Conservation (phyloP, 345 rosid species). For the Rubroshorea leprosula region DNA sequence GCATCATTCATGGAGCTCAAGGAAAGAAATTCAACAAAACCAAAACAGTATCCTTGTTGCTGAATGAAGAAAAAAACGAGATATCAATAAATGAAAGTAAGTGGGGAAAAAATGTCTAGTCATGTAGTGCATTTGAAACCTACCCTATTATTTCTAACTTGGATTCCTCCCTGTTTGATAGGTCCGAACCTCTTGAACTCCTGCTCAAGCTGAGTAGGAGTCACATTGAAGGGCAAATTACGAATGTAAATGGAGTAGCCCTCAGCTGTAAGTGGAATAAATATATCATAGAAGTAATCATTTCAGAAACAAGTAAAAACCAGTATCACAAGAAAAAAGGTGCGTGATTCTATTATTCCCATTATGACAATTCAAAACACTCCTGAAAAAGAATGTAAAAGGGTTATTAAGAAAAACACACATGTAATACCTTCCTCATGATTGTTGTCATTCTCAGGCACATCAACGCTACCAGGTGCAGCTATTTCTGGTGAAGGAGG, state of each 20-base stretch:
- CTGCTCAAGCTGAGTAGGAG: slow-evolving; percentile 47
- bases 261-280: slow-evolving; percentile 35
- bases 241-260: slow-evolving; percentile 63
- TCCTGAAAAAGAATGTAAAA: background rate
- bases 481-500: slow-evolving; percentile 21
- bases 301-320: background rate
- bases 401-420: background rate
- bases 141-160: slow-evolving; percentile 73
- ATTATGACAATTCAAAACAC: background rate
- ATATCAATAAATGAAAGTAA: background rate
- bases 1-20: slow-evolving; percentile 47
- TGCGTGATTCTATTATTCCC: too few relatives aligned
- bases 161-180: slow-evolving; percentile 57
- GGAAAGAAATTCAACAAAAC: slow-evolving; percentile 66
- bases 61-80: slow-evolving; percentile 17
- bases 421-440: slow-evolving; percentile 48
- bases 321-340: slow-evolving; percentile 1
- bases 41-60: slow-evolving; percentile 73
- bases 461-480: slow-evolving; percentile 20
- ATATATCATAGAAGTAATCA: background rate
- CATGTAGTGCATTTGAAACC: slow-evolving; percentile 14
- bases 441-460: slow-evolving; percentile 36
- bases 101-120: background rate
- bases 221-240: slow-evolving; percentile 43
- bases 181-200: slow-evolving; percentile 68